These are phyloP conservation scores for Ceratobasidium sp. DNA, from an alignment of 1,284 basidiomycete genomes.

Conservation along the genomic window DNA sequence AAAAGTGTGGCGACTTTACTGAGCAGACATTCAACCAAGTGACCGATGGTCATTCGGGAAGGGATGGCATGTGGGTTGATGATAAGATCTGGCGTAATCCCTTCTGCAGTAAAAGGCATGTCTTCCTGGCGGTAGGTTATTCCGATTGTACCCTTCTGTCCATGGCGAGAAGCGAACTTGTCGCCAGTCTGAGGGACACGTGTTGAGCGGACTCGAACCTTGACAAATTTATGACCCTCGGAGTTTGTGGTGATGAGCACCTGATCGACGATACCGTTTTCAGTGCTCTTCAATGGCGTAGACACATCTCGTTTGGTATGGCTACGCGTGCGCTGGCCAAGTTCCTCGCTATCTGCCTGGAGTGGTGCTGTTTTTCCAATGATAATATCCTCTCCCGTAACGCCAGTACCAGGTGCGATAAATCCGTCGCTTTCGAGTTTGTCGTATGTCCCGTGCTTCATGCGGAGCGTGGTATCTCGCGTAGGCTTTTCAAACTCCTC, in stretches of 20 bases:
- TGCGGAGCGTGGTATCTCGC: constrained; percentile 89
- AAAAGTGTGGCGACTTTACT: constrained; percentile 97
- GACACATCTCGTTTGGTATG: constrained; percentile 95
- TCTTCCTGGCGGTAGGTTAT: constrained; percentile 99
- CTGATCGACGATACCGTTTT: constrained; percentile 97
- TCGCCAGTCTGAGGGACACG: constrained; percentile 98
- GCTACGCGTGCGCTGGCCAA: constrained; percentile 90
- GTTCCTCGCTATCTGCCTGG: constrained; percentile 94
- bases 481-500: constrained; percentile 99
- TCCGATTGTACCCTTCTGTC: constrained; percentile 99
- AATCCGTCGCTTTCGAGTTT: constrained; percentile 97
- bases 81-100: constrained; percentile 95
- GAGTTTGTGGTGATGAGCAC: constrained; percentile 96
- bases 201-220: constrained; percentile 94
- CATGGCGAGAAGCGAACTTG: constrained; percentile 99
- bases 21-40: constrained; percentile 97
- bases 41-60: constrained; percentile 99
- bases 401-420: constrained; percentile 94
- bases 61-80: constrained; percentile 99
- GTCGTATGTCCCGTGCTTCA: constrained; percentile 99
- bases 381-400: constrained; percentile 97
- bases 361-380: constrained; percentile 99
- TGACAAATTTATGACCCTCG: constrained; percentile 98
- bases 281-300: constrained; percentile 96
- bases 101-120: constrained; percentile 98